Evolutionary conservation across 257 asterid species (phyloP), one percentile per base, ranked within the genome.

Genomic region (Apocynum venetum): DNA sequence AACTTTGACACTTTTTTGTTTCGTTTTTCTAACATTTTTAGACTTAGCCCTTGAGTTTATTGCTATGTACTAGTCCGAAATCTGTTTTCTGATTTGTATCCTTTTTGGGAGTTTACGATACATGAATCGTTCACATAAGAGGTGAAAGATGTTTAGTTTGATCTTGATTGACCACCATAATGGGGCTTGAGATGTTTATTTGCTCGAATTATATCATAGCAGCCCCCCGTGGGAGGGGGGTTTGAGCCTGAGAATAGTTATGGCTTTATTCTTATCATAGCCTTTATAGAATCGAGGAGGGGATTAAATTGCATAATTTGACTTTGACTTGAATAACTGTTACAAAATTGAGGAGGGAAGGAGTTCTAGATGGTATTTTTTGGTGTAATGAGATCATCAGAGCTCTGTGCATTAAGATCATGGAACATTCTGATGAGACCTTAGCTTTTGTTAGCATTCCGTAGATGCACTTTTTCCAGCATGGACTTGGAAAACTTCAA

Each of bases 281-380:
- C 47, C 20, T 40, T 66, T 41, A 38, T 49, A 65, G 40, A 66
- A 40, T 66, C 31, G 53, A 7, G 36, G 72, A 66, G 49, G 31
- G 72, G 36, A 41, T 43, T 67, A 51, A 41, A 51, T 40, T 41
- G 49, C 41, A 2, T 66, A 7, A 44, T 67, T 66, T 43, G 12
- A 41, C 6, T 14, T 41, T 14, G 19, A 41, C 51, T 40, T 40
- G 72, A 40, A 40, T 19, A 40, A 40, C 51, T 6, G 25, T 66
- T 43, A 66, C n/a, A 40, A 17, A 67, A 67, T 67, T 41, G 71
- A 67, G 72, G 53, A 68, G 73, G 53, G 53, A 68, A 17, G 53
- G 0, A 43, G 17, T 17, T 68, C 17, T 8, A 43, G 13, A 43
- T 68, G 36, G 36, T 19, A 43, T 9, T 68, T 43, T 14, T 68